Conservation (phyloP, 2,329 filamentous ascomycete species). For the Zymoseptoria brevis region DNA sequence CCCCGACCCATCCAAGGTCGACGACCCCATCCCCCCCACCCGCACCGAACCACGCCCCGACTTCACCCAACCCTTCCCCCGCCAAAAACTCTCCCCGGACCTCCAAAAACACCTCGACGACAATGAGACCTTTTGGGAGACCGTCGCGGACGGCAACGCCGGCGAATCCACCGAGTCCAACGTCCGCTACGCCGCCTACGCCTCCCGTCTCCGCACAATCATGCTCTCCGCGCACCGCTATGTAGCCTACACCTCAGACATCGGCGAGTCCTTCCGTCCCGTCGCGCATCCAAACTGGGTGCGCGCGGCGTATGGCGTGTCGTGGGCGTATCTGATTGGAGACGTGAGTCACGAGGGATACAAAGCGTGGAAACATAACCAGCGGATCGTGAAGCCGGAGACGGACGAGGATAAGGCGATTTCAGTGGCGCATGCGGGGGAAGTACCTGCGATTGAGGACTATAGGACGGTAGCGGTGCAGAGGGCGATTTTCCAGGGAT, state of each 20-base stretch:
- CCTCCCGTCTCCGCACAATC: constrained; percentile 57
- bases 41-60: constrained; percentile 40
- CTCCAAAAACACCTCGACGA: constrained; percentile 50
- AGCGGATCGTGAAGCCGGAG: constrained; percentile 62
- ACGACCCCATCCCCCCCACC: constrained; percentile 34
- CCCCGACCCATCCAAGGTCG: constrained; percentile 11
- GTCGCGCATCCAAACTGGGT: constrained; percentile 81
- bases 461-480: constrained; percentile 87
- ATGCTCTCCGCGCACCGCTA: constrained; percentile 88
- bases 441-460: constrained; percentile 70
- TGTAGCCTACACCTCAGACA: constrained; percentile 89
- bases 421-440: constrained; percentile 9
- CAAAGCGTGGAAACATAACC: constrained; percentile 86
- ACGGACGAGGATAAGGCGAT: constrained; percentile 34
- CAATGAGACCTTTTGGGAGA: constrained; percentile 63
- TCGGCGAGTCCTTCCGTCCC: constrained; percentile 92
- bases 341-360: constrained; percentile 92
- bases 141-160: constrained; percentile 53
- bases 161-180: constrained; percentile 76
- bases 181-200: constrained; percentile 88
- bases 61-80: constrained; percentile 41
- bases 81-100: constrained; percentile 45
- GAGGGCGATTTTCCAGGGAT: constrained; percentile 77
- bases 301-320: constrained; percentile 75
- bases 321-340: constrained; percentile 84